Evolutionary conservation across 208 protist genomes (phyloP).

Genomic region (Trypanosoma theileri): DNA sequence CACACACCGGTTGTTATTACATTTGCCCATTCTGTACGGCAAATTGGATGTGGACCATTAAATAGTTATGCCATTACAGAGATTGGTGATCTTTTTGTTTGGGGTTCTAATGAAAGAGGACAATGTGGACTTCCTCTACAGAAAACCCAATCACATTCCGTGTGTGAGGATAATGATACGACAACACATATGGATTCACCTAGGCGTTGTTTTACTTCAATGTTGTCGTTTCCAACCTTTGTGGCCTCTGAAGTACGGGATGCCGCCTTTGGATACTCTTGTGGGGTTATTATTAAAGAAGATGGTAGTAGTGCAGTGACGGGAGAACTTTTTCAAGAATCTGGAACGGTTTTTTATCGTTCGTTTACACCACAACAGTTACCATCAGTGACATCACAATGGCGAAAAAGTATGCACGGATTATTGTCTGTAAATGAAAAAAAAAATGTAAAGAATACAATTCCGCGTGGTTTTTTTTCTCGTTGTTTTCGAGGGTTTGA

Average conservation of each 20-base stretch:
- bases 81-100: conserved; percentile 69
- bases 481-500: conserved; percentile 62
- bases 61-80: conserved; percentile 72
- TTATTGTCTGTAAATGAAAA: not conserved
- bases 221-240: conserved; percentile 34
- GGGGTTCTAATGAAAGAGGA: conserved; percentile 55
- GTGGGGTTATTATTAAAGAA: conserved; percentile 47
- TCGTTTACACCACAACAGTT: conserved; percentile 30
- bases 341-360: conserved; percentile 27
- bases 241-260: conserved; percentile 53
- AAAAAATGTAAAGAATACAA: not conserved
- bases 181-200: not conserved
- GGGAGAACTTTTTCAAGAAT: conserved; percentile 35
- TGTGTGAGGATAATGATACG: not conserved
- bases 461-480: conserved; percentile 26
- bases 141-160: no score
- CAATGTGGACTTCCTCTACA: conserved; percentile 46
- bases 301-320: conserved; percentile 47
- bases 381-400: not conserved
- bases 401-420: not conserved
- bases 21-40: conserved; percentile 46
- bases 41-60: conserved; percentile 61
- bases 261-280: conserved; percentile 51
- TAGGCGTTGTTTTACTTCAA: not conserved
- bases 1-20: conserved; percentile 45